Conservation (phyloP, 352 stramenopile genomes). For the Phytophthora agathidicida region DNA sequence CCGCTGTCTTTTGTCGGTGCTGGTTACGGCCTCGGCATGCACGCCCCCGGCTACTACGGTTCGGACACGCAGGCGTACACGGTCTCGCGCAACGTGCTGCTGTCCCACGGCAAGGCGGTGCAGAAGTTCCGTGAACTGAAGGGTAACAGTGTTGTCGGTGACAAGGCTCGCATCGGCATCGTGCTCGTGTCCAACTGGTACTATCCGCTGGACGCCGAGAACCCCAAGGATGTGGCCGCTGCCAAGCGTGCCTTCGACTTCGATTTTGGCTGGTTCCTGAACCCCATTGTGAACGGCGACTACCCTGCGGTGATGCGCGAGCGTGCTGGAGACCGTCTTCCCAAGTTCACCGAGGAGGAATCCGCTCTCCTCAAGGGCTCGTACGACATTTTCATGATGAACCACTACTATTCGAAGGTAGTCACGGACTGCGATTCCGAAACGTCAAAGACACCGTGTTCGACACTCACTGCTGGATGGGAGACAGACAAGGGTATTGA, state of each 20-base stretch:
- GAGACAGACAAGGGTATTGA: slow-evolving; percentile 50
- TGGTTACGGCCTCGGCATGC: slow-evolving; percentile 72
- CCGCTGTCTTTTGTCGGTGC: slow-evolving; percentile 86
- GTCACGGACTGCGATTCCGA: slow-evolving; percentile 65
- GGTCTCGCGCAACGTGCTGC: slow-evolving; percentile 88
- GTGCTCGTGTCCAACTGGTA: slow-evolving; percentile 87
- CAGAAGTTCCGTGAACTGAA: slow-evolving; percentile 76
- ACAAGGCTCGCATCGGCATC: slow-evolving; percentile 90
- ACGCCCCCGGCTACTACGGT: slow-evolving; percentile 44
- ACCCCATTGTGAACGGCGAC: slow-evolving; percentile 91
- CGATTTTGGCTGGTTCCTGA: slow-evolving; percentile 92
- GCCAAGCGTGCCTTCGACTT: slow-evolving; percentile 90
- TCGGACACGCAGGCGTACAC: slow-evolving; percentile 54
- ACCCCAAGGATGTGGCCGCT: slow-evolving; percentile 54
- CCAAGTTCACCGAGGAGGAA: slow-evolving; percentile 86
- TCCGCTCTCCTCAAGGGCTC: slow-evolving; percentile 76
- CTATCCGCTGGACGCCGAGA: slow-evolving; percentile 77
- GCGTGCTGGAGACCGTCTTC: slow-evolving; percentile 79
- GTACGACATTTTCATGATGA: slow-evolving; percentile 95
- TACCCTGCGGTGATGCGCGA: slow-evolving; percentile 93
- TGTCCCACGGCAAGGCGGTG: slow-evolving; percentile 92
- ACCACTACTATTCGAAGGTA: slow-evolving; percentile 90
- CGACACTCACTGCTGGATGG: slow-evolving; percentile 39
- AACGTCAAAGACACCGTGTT: slow-evolving; percentile 36
- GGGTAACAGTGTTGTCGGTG: slow-evolving; percentile 18